Evolutionary conservation across 208 protist genomes (phyloP).

Genomic region (Angomonas deanei): DNA sequence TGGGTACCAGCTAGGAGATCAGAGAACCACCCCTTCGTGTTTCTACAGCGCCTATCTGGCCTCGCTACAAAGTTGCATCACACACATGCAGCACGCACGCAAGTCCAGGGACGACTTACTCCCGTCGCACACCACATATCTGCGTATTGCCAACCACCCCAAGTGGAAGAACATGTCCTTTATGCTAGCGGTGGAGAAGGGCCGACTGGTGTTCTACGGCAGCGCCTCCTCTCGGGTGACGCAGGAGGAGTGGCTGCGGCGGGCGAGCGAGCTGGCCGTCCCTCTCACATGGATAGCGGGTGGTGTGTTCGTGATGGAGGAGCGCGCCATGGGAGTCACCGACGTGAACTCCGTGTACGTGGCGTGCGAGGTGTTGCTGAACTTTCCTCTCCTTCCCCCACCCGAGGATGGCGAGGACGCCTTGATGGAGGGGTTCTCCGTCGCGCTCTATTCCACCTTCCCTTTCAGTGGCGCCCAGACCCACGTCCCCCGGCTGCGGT

Average conservation of each 20-base stretch:
- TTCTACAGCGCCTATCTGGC: not conserved
- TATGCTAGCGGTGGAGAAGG: slow-evolving; percentile 51
- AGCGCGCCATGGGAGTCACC: slow-evolving; percentile 5
- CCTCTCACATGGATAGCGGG: slow-evolving; percentile 54
- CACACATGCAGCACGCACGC: not conserved
- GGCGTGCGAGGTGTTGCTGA: slow-evolving; percentile 44
- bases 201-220: slow-evolving; percentile 48
- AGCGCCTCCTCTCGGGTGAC: slow-evolving; percentile 52
- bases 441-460: not conserved
- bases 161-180: slow-evolving; percentile 41
- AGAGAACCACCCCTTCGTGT: not conserved
- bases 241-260: slow-evolving; percentile 38
- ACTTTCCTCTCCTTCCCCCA: slow-evolving; percentile 30
- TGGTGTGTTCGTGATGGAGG: slow-evolving; percentile 41
- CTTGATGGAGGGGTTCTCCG: not conserved
- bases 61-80: not conserved
- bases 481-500: not conserved
- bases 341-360: slow-evolving; percentile 50
- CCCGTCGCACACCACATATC: slow-evolving; percentile 35
- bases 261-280: slow-evolving; percentile 14
- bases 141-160: slow-evolving; percentile 37
- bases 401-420: not conserved
- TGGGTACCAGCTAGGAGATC: not conserved
- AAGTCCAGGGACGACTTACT: not conserved
- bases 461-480: not conserved